Percentiles rank a stretch among this genome's conserved stretches.
Conservation (phyloP, 768 basidiomycete species). For the Agrocybe praecox region DNA sequence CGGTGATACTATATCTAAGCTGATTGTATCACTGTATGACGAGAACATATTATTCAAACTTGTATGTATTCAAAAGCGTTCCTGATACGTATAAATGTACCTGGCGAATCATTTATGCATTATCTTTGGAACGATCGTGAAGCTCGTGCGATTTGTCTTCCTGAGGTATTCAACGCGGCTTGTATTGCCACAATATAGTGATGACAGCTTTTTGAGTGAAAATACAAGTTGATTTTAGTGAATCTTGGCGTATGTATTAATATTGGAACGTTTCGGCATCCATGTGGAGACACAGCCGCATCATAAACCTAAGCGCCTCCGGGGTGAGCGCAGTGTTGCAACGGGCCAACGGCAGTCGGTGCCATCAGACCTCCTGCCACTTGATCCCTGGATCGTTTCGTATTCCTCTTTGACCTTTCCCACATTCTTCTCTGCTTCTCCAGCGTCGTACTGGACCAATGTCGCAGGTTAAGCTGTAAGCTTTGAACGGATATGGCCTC, state of each 20-base stretch:
- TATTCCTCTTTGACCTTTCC: constrained; percentile 19
- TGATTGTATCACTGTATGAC: too few species aligned
- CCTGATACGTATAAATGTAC: too few species aligned
- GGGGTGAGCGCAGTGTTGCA: constrained; percentile 2
- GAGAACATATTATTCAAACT: too few species aligned
- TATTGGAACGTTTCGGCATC: neutral
- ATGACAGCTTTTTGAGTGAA: too few species aligned
- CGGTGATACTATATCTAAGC: too few species aligned
- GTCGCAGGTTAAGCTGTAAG: constrained; percentile 40
- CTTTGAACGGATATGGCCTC: neutral
- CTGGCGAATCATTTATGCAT: too few species aligned
- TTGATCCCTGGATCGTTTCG: constrained; percentile 2
- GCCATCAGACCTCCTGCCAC: constrained; percentile 6
- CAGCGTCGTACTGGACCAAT: constrained; percentile 20
- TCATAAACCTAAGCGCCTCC: constrained; percentile 13
- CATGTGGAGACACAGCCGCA: constrained; percentile 13
- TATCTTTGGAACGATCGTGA: too few species aligned
- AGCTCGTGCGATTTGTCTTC: too few species aligned
- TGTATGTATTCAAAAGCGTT: too few species aligned
- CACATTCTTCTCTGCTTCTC: constrained; percentile 17
- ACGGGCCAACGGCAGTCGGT: constrained; percentile 4
- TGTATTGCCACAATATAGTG: too few species aligned
- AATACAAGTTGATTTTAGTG: too few species aligned
- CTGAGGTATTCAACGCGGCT: too few species aligned
- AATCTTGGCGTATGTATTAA: neutral